A percentile compares a stretch with the other conserved stretches of the same genome.
Evolutionary conservation across 192 early-diverging fungal species (phyloP).

Genomic region (Dissophora ornata): DNA sequence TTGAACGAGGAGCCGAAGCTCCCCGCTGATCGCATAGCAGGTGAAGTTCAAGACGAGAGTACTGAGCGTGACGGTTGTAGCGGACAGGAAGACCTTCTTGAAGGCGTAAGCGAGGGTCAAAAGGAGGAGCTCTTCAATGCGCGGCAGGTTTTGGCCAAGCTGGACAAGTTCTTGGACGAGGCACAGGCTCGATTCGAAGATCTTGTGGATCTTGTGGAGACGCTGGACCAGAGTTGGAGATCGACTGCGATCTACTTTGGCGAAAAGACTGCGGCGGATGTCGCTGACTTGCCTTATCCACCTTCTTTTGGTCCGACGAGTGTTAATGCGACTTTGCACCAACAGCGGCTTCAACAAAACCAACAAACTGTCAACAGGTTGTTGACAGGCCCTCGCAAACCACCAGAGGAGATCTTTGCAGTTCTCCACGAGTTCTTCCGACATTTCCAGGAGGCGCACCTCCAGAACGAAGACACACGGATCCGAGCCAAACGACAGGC

Average conservation of each 20-base stretch:
- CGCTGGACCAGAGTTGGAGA: conserved; percentile 37
- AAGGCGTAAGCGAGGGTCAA: neutral
- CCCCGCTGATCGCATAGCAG: neutral
- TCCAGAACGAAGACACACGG: conserved; percentile 43
- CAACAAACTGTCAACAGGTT: conserved; percentile 24
- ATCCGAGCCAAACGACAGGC: conserved; percentile 37
- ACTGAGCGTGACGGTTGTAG: neutral
- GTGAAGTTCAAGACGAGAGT: conserved; percentile 5
- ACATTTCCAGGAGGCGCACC: conserved; percentile 45
- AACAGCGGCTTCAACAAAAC: neutral
- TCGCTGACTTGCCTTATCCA: neutral
- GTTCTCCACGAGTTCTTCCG: conserved; percentile 43
- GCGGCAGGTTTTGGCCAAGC: conserved; percentile 15
- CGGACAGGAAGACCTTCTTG: neutral
- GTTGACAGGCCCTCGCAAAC: conserved; percentile 31
- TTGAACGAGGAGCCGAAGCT: neutral
- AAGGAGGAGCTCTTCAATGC: conserved; percentile 15
- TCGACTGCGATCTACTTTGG: conserved; percentile 50
- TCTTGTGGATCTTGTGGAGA: conserved; percentile 34
- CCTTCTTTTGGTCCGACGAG: neutral
- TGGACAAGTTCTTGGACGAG: conserved; percentile 27
- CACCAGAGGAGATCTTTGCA: conserved; percentile 50
- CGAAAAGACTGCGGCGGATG: conserved; percentile 37
- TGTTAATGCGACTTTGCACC: neutral
- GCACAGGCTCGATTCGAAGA: conserved; percentile 38